These are phyloP conservation scores for Collybiopsis confluens DNA, from an alignment of 768 basidiomycete genomes.

Conservation along the genomic window DNA sequence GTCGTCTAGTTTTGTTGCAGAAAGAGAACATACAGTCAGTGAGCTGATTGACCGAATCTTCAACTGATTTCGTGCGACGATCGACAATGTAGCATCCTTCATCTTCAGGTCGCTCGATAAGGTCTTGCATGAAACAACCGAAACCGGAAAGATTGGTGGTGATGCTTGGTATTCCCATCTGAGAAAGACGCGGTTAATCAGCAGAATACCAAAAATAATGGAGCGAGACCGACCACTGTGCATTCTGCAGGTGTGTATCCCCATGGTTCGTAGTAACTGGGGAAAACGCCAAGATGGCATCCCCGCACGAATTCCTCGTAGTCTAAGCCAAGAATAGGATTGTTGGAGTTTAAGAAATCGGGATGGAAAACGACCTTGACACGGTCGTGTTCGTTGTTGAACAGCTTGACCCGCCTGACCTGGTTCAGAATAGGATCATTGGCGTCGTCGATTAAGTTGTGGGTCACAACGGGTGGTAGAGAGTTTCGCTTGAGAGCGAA, in stretches of 20 bases:
- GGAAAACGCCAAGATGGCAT: slow-evolving; percentile 98
- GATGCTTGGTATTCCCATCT: slow-evolving; percentile 98
- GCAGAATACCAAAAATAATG: neutral
- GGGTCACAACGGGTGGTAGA: slow-evolving; percentile 94
- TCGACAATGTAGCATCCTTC: slow-evolving; percentile 98
- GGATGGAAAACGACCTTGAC: slow-evolving; percentile 99
- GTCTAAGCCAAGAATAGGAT: slow-evolving; percentile 94
- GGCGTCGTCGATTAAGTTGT: slow-evolving; percentile 96
- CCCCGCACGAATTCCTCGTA: slow-evolving; percentile 99
- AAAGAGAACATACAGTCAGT: slow-evolving; percentile 73
- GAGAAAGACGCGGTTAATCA: slow-evolving; percentile 5
- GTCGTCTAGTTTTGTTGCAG: slow-evolving; percentile 81
- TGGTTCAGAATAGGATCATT: slow-evolving; percentile 94
- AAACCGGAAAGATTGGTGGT: slow-evolving; percentile 98
- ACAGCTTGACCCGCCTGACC: slow-evolving; percentile 88
- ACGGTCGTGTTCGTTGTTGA: slow-evolving; percentile 83
- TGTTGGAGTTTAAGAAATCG: slow-evolving; percentile 96
- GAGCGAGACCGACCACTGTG: slow-evolving; percentile 77
- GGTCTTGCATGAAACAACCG: slow-evolving; percentile 97
- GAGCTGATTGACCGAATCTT: slow-evolving; percentile 87
- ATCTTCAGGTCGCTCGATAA: slow-evolving; percentile 90
- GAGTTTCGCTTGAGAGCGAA: slow-evolving; percentile 94
- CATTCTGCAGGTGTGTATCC: slow-evolving; percentile 98
- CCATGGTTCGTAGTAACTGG: slow-evolving; percentile 96
- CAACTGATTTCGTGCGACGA: slow-evolving; percentile 81